These are phyloP conservation scores for Escovopsis sp. DNA, from an alignment of 2,329 filamentous ascomycete genomes.

Conservation along the genomic window DNA sequence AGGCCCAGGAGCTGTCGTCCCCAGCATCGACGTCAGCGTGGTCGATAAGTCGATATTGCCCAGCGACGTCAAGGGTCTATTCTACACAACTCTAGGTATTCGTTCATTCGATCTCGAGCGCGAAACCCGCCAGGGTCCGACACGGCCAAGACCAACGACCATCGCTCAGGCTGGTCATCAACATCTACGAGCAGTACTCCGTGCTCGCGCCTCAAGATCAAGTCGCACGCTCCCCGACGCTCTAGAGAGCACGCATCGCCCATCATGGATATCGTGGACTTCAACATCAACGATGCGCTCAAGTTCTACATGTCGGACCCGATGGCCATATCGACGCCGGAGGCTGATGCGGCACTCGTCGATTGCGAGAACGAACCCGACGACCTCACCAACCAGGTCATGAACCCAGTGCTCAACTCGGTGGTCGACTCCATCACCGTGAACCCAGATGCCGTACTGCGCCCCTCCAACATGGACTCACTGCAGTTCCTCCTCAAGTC, in stretches of 20 bases:
- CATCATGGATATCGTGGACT: constrained; percentile 61
- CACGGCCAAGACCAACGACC: not conserved
- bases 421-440: constrained; percentile 88
- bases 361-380: constrained; percentile 92
- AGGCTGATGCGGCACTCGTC: constrained; percentile 68
- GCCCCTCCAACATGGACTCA: constrained; percentile 72
- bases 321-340: constrained; percentile 63
- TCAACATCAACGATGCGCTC: constrained; percentile 92
- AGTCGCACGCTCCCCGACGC: not conserved
- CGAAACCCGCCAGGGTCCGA: not conserved
- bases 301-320: constrained; percentile 96
- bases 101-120: too few species aligned
- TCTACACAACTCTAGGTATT: too few species aligned
- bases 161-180: not conserved
- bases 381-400: constrained; percentile 57
- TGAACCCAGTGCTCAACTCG: constrained; percentile 77
- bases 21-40: constrained; percentile 1
- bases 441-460: constrained; percentile 75
- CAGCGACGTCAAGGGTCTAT: too few species aligned
- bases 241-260: constrained; percentile 12
- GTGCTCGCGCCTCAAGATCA: not conserved
- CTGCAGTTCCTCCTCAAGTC: constrained; percentile 95
- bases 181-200: not conserved
- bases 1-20: not conserved
- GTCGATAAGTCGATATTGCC: too few species aligned